Percentiles rank a stretch among this genome's conserved stretches.
Evolutionary conservation across 2,329 filamentous ascomycete genomes (phyloP).

Genomic region (Raffaelea arxii): DNA sequence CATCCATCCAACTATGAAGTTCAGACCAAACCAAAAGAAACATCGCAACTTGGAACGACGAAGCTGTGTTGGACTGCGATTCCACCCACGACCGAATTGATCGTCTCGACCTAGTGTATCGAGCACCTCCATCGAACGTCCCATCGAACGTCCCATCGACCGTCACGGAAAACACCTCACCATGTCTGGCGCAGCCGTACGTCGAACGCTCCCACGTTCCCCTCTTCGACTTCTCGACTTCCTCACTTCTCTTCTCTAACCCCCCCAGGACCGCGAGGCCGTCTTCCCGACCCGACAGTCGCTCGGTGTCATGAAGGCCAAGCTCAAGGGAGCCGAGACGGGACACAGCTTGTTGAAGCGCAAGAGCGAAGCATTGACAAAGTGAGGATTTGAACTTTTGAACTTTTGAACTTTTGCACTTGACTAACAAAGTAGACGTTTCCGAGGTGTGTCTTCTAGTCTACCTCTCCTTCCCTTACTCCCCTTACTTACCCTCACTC

Average conservation of each 20-base stretch:
- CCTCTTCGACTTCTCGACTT: too few species aligned
- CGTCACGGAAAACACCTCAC: slow-evolving; percentile 11
- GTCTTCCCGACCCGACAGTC: slow-evolving; percentile 98
- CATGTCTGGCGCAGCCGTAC: slow-evolving; percentile 17
- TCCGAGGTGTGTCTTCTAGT: slow-evolving; percentile 56
- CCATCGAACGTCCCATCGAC: neutral
- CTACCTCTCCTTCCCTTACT: neutral
- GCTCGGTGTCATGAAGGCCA: slow-evolving; percentile 92
- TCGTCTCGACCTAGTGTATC: too few species aligned
- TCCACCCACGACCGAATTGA: too few species aligned
- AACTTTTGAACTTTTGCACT: neutral
- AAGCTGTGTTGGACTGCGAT: too few species aligned
- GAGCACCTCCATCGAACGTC: neutral
- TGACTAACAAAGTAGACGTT: slow-evolving; percentile 48
- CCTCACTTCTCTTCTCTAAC: too few species aligned
- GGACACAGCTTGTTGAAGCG: slow-evolving; percentile 93
- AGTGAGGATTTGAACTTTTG: slow-evolving; percentile 63
- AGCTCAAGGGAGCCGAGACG: slow-evolving; percentile 86
- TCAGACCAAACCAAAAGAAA: too few species aligned
- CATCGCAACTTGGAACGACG: too few species aligned
- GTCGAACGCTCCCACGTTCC: neutral
- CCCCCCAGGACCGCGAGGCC: slow-evolving; percentile 70
- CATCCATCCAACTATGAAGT: too few species aligned
- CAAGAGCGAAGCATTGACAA: slow-evolving; percentile 96
- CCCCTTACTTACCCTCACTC: neutral